phyloP scores from a whole-genome alignment of 139 green algal genomes.

The Haematococcus sp. region DNA sequence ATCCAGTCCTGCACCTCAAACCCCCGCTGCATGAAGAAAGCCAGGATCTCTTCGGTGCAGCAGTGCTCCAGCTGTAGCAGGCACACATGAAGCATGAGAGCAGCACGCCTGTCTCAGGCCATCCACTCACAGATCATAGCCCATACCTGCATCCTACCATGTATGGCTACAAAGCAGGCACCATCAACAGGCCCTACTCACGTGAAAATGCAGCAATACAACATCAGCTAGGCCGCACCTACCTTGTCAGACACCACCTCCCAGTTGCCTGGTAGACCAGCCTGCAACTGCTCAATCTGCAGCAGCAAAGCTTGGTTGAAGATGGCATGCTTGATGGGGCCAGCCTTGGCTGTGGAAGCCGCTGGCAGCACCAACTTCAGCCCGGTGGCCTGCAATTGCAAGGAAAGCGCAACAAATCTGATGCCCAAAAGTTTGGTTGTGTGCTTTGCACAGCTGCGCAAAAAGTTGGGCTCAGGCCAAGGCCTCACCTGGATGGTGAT shows the following conservation, averaged over 20 bases:
- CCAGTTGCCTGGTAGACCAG: constrained; percentile 8
- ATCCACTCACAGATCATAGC: too few species aligned
- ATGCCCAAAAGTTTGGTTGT: too few species aligned
- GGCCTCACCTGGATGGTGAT: background rate
- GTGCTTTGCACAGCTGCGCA: too few species aligned
- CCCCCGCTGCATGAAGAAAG: background rate
- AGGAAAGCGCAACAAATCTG: too few species aligned
- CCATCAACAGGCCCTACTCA: too few species aligned
- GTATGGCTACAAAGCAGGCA: too few species aligned
- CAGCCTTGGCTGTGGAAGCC: background rate
- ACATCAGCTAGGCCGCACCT: background rate
- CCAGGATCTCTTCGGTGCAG: background rate
- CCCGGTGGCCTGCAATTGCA: constrained; percentile 22
- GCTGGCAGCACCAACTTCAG: constrained; percentile 16
- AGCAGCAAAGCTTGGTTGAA: constrained; percentile 17
- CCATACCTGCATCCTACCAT: too few species aligned
- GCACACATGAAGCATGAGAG: background rate
- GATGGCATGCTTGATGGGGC: constrained; percentile 10
- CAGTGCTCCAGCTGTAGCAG: background rate
- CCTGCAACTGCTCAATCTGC: background rate
- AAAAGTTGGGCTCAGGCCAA: too few species aligned
- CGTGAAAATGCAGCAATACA: too few species aligned
- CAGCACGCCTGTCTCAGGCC: too few species aligned
- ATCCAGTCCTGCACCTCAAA: constrained; percentile 11
- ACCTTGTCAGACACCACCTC: background rate